Base-by-base conservation (phyloP, 2,329 filamentous ascomycete species). In the Colletotrichum simmondsii region DNA sequence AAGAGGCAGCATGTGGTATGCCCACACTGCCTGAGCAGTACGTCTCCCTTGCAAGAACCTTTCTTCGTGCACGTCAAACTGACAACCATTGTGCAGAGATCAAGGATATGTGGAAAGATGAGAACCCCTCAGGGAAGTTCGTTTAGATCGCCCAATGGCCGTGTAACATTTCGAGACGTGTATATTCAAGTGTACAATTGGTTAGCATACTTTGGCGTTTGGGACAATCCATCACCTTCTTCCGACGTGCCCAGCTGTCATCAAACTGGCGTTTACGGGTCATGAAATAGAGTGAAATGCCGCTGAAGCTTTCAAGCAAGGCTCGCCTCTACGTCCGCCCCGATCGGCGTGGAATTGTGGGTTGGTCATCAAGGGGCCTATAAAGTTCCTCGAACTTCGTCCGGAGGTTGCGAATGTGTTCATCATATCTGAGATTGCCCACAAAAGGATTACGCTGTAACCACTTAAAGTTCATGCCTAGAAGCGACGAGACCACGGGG, bases 1-100 rank as follows among this genome's bases (percentile, higher is more conserved):
- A 99, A 99, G 87, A 92, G 95, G 80, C 92, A 95, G 79, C 97
- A 99, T 85, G 87, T 95, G 46, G 82, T 99, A 76, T 99, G 97
- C 83, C 92, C 95, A 24, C 92, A 94, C 79, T 99, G 97, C 83
- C 92, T 97, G 74, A 87, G 90, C 82, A 93, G 95, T 97, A 89
- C 79, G 92, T 85, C 24, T 12, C 64, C 72, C 68, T 68, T 49
- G 42, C 67, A 64, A 7, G 68, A 59, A 49, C 65, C 35, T 6
- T 42, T 16, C 14, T 19, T 14, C 24, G 24, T 30, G 2, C 4
- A 5, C 10, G 14, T 71, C 19, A 7, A 49, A 46, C 78, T 80
- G 61, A 81, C 72, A 8, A 14, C 8, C 7, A 2, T 24, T 35
- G 5, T 57, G 12, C 62, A 88, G 87, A 87, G 65, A 85, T 88